Evolutionary conservation across 2,329 filamentous ascomycete genomes (phyloP), one percentile per base, ranked within the genome.

Genomic region (Microdochium paspali): DNA sequence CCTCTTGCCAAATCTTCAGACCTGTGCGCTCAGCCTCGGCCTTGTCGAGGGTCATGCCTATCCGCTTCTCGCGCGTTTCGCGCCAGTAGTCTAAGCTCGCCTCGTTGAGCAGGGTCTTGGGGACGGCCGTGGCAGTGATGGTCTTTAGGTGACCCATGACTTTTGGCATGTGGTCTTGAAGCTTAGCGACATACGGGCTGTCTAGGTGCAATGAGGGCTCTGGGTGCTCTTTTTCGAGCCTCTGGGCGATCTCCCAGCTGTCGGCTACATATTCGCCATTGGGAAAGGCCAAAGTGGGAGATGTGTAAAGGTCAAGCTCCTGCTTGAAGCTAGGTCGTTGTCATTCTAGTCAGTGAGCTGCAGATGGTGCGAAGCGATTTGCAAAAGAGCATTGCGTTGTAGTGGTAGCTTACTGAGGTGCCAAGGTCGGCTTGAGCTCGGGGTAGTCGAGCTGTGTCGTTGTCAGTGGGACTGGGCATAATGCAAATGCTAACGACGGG

Each of bases 241-340:
- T 68, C 13, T 64, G 53, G 13, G 76, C 80, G 52, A 89, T 88
- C 40, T 65, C 64, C 51, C 65, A 67, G 1, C 80, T 84, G 58
- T 88, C 82, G 76, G 82, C 85, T 9, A 84, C 54, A 56, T 77
- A 82, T 1, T 60, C 74, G 18, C 77, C 79, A 44, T 81, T 73
- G 13, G 64, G 61, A 42, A 66, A 50, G 48, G 61, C 62, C 52
- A 66, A 55, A 4, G 64, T 62, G 10, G 65, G 66, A 50, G 63
- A 60, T 26, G 59, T 61, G 47, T 52, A 58, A 6, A 48, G 10
- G 6, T 56, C 46, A 44, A 55, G 40, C 50, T 62, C 61, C 9
- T 64, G 52, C 45, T 78, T 74, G 20, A 78, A 68, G 15, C 70
- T 64, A 46, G 76, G 58, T 47, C 68, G 70, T 35, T 40, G 4